phyloP scores from a whole-genome alignment of 31 red algal species.

The Odonthalia washingtoniensis region DNA sequence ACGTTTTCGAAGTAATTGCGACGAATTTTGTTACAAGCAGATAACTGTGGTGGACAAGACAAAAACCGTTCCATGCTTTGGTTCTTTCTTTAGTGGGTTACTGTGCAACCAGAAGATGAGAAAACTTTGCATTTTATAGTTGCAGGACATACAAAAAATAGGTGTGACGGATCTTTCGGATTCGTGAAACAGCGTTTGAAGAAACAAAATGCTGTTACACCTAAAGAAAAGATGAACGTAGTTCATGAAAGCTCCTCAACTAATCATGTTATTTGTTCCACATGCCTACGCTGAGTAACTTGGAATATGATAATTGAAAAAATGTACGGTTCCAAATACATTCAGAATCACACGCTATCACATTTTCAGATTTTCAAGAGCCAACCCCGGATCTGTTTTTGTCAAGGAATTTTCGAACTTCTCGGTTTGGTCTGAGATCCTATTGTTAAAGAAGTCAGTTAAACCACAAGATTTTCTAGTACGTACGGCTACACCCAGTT shows the following conservation, averaged over 20 bases:
- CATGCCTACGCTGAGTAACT: not conserved
- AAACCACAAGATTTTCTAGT: not conserved
- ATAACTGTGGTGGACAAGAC: too few relatives aligned
- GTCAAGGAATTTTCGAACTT: slow-evolving; percentile 9
- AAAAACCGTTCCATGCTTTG: too few relatives aligned
- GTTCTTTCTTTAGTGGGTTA: too few relatives aligned
- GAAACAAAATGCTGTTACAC: too few relatives aligned
- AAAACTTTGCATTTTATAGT: too few relatives aligned
- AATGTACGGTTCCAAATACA: slow-evolving; percentile 17
- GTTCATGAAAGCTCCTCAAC: slow-evolving; percentile 20
- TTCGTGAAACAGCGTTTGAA: too few relatives aligned
- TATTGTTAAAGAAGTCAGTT: not conserved
- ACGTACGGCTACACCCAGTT: not conserved
- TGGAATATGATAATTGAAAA: slow-evolving; percentile 38
- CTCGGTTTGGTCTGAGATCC: not conserved
- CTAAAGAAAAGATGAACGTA: slow-evolving; percentile 26
- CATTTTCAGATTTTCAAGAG: slow-evolving; percentile 42
- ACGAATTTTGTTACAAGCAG: not conserved
- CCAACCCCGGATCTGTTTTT: not conserved
- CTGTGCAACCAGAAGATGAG: too few relatives aligned
- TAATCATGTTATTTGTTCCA: slow-evolving; percentile 25
- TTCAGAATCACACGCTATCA: slow-evolving; percentile 56
- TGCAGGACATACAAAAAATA: too few relatives aligned
- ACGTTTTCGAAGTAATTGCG: not conserved
- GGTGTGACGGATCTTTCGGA: too few relatives aligned